Conservation (phyloP, 306 rosid genomes). For the Prunus dulcis region DNA sequence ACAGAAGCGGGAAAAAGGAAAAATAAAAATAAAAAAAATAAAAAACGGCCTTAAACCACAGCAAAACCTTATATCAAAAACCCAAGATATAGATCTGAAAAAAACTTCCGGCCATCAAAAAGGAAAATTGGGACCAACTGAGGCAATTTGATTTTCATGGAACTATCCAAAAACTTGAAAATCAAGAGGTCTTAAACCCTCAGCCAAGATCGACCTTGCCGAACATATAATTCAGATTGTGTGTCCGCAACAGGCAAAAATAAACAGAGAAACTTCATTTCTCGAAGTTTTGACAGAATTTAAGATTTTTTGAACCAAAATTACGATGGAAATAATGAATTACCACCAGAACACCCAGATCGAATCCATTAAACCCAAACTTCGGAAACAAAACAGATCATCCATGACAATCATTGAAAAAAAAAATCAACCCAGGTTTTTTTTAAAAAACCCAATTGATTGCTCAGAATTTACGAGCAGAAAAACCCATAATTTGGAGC, state of each 20-base stretch:
- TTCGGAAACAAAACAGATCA: constrained; percentile 17
- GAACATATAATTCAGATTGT: constrained; percentile 17
- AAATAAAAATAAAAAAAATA: neutral
- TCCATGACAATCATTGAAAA: neutral
- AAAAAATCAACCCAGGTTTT: neutral
- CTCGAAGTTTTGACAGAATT: neutral
- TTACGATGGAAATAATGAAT: neutral
- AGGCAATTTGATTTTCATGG: neutral
- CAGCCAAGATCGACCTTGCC: constrained; percentile 24
- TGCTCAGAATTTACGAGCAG: constrained; percentile 12
- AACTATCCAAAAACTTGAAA: neutral
- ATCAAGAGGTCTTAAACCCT: constrained; percentile 38
- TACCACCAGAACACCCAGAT: constrained; percentile 33
- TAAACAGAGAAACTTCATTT: constrained; percentile 6
- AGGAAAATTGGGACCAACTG: constrained; percentile 19
- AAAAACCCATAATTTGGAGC: constrained; percentile 19
- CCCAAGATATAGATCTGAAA: constrained; percentile 16
- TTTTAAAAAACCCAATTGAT: constrained; percentile 3
- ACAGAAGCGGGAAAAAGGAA: constrained; percentile 8
- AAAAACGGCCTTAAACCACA: constrained; percentile 33
- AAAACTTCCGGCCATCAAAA: constrained; percentile 9
- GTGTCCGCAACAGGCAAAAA: neutral
- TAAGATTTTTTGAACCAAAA: neutral
- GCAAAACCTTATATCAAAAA: constrained; percentile 32
- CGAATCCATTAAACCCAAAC: constrained; percentile 35